phyloP scores from a whole-genome alignment of 1,284 basidiomycete species.

The Cryptococcus sp. region DNA sequence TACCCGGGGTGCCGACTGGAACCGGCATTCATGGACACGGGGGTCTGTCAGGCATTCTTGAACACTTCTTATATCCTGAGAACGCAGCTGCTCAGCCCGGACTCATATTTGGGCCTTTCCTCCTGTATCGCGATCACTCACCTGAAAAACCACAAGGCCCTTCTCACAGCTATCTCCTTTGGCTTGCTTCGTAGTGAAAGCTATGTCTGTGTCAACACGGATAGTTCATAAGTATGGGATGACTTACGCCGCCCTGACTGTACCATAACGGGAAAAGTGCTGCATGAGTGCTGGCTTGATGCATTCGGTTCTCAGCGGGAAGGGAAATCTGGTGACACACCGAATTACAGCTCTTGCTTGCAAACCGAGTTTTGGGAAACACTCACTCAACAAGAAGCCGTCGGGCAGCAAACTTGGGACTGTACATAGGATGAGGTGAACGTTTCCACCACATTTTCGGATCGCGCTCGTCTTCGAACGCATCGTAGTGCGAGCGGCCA shows the following conservation, averaged over 20 bases:
- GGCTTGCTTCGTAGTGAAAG: conserved; percentile 18
- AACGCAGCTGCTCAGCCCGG: conserved; percentile 2
- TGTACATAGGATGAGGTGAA: conserved; percentile 32
- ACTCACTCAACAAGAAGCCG: conserved; percentile 34
- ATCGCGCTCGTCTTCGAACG: not conserved
- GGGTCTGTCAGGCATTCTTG: conserved; percentile 29
- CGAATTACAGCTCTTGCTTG: not conserved
- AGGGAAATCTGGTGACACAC: conserved; percentile 27
- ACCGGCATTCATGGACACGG: conserved; percentile 8
- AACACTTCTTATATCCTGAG: conserved; percentile 22
- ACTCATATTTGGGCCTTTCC: not conserved
- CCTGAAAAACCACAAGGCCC: conserved; percentile 36
- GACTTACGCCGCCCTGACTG: conserved; percentile 30
- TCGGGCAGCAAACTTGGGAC: conserved; percentile 25
- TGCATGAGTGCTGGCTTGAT: conserved; percentile 17
- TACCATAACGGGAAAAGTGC: conserved; percentile 39
- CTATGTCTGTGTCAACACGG: conserved; percentile 9
- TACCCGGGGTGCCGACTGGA: conserved; percentile 13
- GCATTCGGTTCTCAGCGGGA: conserved; percentile 19
- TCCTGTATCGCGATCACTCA: conserved; percentile 10
- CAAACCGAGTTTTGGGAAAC: not conserved
- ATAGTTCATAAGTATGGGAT: not conserved
- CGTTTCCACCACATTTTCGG: conserved; percentile 28
- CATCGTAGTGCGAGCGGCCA: too few species aligned
- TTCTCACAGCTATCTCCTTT: conserved; percentile 19